Evolutionary conservation across 805 yeast genomes (phyloP), one percentile per base, ranked within the genome.

Genomic region (Ogataea trehaloabstinens): DNA sequence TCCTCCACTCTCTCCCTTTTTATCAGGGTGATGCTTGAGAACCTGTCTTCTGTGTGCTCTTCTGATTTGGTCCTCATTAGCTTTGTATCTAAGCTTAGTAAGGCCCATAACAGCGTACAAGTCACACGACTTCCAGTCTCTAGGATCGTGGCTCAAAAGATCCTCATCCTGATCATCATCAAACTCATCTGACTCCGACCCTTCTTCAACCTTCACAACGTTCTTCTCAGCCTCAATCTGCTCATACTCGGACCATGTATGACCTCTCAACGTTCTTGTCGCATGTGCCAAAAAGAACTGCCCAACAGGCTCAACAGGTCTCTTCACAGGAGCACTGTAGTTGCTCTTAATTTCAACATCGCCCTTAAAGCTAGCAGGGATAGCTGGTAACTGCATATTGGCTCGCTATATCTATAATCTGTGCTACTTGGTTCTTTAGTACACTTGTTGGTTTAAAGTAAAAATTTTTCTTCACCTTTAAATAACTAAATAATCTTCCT

Each of bases 171-270:
- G 84, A 42, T 80, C 88, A 50, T 82, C 90, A 48, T 80, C 84
- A 57, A 89, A 95, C 38, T 76, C 80, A 41, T 76, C 80, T 39
- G 78, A 85, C 43, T 75, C 78, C 42, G 62, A 67, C 46, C 75
- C 60, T 52, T 76, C 83, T 53, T 85, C 95, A 46, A 79, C 78
- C 41, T 67, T 67, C 55, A 76, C 74, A 56, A 85, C 95, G 66
- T 86, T 86, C 68, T 79, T 81, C 61, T 83, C 95, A 45, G 96
- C 96, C 74, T 90, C 95, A 52, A 89, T 71, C 64, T 85, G 82
- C 70, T 93, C 99, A 60, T 78, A 93, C 69, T 93, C 98, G 40
- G 97, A 88, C 96, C 97, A 93, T 35, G 98, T 88, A 71, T 95
- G 96, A 64, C 96, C 96, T 70, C 96, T 82, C 55, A 90, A 74